phyloP scores from a whole-genome alignment of 176 grass and related monocot genomes.

The Zoysia pacifica region DNA sequence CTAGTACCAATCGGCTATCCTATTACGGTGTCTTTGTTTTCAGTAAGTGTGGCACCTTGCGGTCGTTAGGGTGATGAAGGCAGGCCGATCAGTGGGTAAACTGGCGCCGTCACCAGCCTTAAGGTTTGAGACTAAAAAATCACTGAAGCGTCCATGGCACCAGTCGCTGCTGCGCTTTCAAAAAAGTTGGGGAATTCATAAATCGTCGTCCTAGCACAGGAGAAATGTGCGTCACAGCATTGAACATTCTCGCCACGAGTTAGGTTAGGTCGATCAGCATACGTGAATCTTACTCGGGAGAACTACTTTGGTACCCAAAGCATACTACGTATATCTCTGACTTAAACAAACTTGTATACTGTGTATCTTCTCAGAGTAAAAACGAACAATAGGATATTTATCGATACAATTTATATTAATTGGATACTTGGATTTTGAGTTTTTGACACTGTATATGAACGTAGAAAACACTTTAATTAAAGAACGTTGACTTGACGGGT shows the following conservation, averaged over 20 bases:
- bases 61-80: constrained; percentile 14
- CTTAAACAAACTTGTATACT: background rate
- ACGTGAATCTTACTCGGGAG: background rate
- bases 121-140: constrained; percentile 34
- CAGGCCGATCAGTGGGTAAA: constrained; percentile 4
- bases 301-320: background rate
- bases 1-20: background rate
- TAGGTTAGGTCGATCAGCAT: constrained; percentile 13
- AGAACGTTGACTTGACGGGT: background rate
- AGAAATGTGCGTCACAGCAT: constrained; percentile 21
- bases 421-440: background rate
- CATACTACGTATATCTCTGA: background rate
- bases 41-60: background rate
- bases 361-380: background rate
- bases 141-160: background rate
- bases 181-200: background rate
- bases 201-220: background rate
- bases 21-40: background rate
- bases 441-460: background rate
- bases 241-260: background rate
- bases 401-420: background rate
- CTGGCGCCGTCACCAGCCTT: constrained; percentile 13
- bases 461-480: constrained; percentile 2
- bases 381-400: background rate
- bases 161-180: background rate